phyloP scores from a whole-genome alignment of 306 rosid species.

The Cucumis sativus region Cucumber_9930_V3 NC_026660.2:6148501-6149000 shows the following conservation, averaged over 20 bases:
- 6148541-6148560: no score
- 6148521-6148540: no score
- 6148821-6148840: slow-evolving; percentile 71
- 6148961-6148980: not conserved
- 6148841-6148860: slow-evolving; percentile 74
- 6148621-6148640: no score
- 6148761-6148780: slow-evolving; percentile 87
- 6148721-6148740: slow-evolving; percentile 33
- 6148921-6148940: slow-evolving; percentile 70
- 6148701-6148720: not conserved
- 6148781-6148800: slow-evolving; percentile 85
- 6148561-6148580: no score
- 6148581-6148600: no score
- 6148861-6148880: slow-evolving; percentile 77
- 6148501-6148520: no score
- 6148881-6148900: slow-evolving; percentile 70
- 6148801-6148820: slow-evolving; percentile 74
- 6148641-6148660: no score
- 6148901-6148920: slow-evolving; percentile 67
- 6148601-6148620: no score
- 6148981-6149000: not conserved
- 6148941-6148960: slow-evolving; percentile 32
- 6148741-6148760: slow-evolving; percentile 72
- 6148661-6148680: no score
- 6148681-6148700: not conserved